Conservation (phyloP, 2,329 filamentous ascomycete species). For the Aureobasidium namibiae region DNA sequence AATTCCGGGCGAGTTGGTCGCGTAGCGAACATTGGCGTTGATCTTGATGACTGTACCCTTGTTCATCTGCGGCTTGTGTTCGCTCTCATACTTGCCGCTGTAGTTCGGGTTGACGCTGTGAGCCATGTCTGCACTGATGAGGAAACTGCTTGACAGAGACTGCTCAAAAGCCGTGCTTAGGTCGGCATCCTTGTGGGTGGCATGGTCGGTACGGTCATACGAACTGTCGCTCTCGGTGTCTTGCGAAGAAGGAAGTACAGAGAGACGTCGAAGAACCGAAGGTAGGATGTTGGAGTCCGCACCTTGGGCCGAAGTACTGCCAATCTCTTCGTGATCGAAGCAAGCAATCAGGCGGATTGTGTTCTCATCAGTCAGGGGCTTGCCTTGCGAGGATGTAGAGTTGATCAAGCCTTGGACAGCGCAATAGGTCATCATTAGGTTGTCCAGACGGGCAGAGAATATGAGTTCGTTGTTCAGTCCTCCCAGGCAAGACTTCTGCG, state of each 20-base stretch:
- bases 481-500: slow-evolving; percentile 80
- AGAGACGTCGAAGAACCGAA: slow-evolving; percentile 76
- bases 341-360: slow-evolving; percentile 86
- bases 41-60: slow-evolving; percentile 94
- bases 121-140: slow-evolving; percentile 95
- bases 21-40: slow-evolving; percentile 95
- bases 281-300: slow-evolving; percentile 89
- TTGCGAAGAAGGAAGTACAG: slow-evolving; percentile 60
- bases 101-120: slow-evolving; percentile 97
- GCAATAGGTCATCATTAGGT: slow-evolving; percentile 94
- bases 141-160: slow-evolving; percentile 81
- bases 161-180: slow-evolving; percentile 83
- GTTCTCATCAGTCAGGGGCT: slow-evolving; percentile 59
- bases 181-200: slow-evolving; percentile 41
- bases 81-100: slow-evolving; percentile 77
- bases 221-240: slow-evolving; percentile 51
- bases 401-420: slow-evolving; percentile 76
- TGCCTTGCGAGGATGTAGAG: slow-evolving; percentile 53
- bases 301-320: slow-evolving; percentile 84
- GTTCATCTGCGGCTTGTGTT: slow-evolving; percentile 92
- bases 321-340: slow-evolving; percentile 98
- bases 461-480: slow-evolving; percentile 91
- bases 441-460: slow-evolving; percentile 92
- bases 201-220: slow-evolving; percentile 51
- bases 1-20: slow-evolving; percentile 92